These are phyloP conservation scores for Hansenula lynferdii DNA, from an alignment of 1,139 yeast species.

Conservation along the genomic window DNA sequence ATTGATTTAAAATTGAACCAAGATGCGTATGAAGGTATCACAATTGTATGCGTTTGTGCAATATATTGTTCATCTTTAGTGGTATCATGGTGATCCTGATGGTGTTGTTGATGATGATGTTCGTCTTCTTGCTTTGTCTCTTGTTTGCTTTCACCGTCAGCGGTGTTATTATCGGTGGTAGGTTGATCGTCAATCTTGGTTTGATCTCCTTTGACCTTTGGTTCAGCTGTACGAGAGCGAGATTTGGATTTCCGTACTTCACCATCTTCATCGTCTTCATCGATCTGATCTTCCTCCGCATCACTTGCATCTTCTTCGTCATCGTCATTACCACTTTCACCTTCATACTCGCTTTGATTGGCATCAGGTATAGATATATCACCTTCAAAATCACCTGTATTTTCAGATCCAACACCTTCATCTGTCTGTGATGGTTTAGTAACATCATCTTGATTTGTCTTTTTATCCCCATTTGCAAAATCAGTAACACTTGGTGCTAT, in stretches of 20 bases:
- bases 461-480: not conserved
- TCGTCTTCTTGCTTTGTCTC: constrained; percentile 1
- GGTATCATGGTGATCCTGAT: not conserved
- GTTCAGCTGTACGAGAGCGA: constrained; percentile 1
- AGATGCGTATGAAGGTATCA: constrained; percentile 88
- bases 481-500: not conserved
- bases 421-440: not conserved
- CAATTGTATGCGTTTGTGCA: constrained; percentile 79
- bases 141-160: not conserved
- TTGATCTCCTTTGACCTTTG: not conserved
- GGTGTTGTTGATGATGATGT: not conserved
- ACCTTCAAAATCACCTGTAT: constrained; percentile 9
- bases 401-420: not conserved
- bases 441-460: not conserved
- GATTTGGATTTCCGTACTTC: not conserved
- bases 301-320: constrained; percentile 9
- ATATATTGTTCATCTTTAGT: constrained; percentile 20
- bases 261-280: constrained; percentile 7
- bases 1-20: constrained; percentile 83
- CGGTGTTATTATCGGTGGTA: not conserved
- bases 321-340: constrained; percentile 7
- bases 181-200: not conserved
- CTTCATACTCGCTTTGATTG: constrained; percentile 9
- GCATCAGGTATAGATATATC: constrained; percentile 10
- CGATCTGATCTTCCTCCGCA: constrained; percentile 7